Evolutionary conservation across 163 green algal genomes (phyloP), one percentile per base, ranked within the genome.

Genomic region (Scenedesmus sp.): DNA sequence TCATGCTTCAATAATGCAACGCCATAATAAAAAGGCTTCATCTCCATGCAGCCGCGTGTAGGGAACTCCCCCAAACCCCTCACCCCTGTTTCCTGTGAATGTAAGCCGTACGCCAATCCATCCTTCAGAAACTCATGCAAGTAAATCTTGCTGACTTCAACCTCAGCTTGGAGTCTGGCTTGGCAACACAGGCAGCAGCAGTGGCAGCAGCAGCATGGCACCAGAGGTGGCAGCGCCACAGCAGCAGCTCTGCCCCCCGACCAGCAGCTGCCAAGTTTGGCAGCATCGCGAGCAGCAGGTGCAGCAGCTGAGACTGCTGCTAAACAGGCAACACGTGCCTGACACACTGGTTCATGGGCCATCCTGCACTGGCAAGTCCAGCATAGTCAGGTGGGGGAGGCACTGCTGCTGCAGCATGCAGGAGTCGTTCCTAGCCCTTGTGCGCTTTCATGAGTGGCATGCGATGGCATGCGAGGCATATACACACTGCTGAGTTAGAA

Each of bases 281-380:
- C 88, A 61, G 65, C 88, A 92, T 30, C 61, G 83, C 0, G 73
- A 86, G n/a, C 43, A 80, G n/a, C 89, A 90, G 33, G 43, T 87
- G 12, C 26, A 70, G 53, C 83, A 49, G 18, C 89, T 92, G 20
- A 15, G 42, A 15, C 7, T 72, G 24, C 83, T 92, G 24, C 82
- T 92, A 5, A 65, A 53, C 5, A 22, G 43, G 13, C 72, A 26
- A 0, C 56, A 73, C 12, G 51, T 81, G 51, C 89, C 89, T 10
- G 83, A 92, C 30, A 24, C 90, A 16, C 89, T 92, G 18, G 73
- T 92, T 5, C 61, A 90, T 49, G 89, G 89, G 1, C 89, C 89
- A 13, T 37, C 82, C 46, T 81, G 82, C 83, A 92, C 82, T n/a
- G 89, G 83, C 83, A 92, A 92, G 89, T 89, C 83, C 24, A 76